These are phyloP conservation scores for Phytopythium sindhum DNA, from an alignment of 352 stramenopile species.

Conservation along the genomic window DNA sequence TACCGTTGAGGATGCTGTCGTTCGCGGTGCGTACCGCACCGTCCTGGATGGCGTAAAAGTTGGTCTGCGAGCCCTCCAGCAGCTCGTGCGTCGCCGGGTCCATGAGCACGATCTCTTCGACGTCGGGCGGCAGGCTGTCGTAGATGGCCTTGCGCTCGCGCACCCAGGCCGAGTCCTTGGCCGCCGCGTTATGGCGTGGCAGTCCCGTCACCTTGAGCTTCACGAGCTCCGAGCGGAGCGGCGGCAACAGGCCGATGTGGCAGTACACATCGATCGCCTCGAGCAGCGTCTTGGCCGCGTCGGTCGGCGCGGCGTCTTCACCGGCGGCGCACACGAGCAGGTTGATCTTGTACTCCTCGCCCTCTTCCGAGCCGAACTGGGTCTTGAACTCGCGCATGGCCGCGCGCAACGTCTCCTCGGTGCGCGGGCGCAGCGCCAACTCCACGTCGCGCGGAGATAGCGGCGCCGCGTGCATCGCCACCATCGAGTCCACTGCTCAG, in stretches of 20 bases:
- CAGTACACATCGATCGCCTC: slow-evolving; percentile 57
- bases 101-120: slow-evolving; percentile 85
- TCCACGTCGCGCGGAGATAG: slow-evolving; percentile 29
- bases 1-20: slow-evolving; percentile 74
- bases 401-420: slow-evolving; percentile 57
- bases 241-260: slow-evolving; percentile 67
- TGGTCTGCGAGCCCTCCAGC: slow-evolving; percentile 83
- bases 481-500: slow-evolving; percentile 63
- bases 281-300: slow-evolving; percentile 14
- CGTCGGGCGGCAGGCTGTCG: slow-evolving; percentile 51
- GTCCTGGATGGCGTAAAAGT: slow-evolving; percentile 68
- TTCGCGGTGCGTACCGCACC: slow-evolving; percentile 60
- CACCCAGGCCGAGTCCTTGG: slow-evolving; percentile 78
- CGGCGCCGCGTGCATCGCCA: slow-evolving; percentile 44
- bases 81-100: slow-evolving; percentile 51
- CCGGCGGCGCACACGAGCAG: slow-evolving; percentile 55
- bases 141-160: slow-evolving; percentile 76
- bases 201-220: slow-evolving; percentile 69
- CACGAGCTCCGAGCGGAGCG: slow-evolving; percentile 53
- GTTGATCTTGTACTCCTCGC: slow-evolving; percentile 85
- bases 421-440: slow-evolving; percentile 44
- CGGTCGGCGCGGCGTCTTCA: slow-evolving; percentile 1
- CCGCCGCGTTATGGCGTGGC: slow-evolving; percentile 65
- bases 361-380: slow-evolving; percentile 30
- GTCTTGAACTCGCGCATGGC: slow-evolving; percentile 63